These are phyloP conservation scores for Dysphania ambrosioides DNA, from an alignment of 148 eudicot species.

Conservation along the genomic window DNA sequence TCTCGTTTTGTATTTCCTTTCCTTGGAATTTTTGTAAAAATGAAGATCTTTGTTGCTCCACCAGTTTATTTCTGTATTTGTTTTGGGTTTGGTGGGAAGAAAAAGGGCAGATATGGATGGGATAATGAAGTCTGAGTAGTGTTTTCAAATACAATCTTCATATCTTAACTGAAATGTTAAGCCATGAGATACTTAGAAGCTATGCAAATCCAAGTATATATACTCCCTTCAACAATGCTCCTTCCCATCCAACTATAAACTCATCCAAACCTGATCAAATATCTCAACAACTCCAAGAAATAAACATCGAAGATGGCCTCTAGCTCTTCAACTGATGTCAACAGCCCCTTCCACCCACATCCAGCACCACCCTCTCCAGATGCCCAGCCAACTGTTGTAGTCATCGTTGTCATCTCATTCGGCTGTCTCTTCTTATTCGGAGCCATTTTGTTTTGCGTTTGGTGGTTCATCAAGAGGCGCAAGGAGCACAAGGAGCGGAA, in stretches of 20 bases:
- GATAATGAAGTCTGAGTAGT: constrained; percentile 20
- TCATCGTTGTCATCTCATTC: constrained; percentile 30
- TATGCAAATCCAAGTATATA: constrained; percentile 10
- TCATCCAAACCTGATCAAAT: background rate
- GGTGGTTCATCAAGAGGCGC: constrained; percentile 25
- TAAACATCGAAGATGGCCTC: constrained; percentile 21
- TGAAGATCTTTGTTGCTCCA: background rate
- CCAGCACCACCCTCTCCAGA: constrained; percentile 19
- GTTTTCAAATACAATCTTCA: constrained; percentile 37
- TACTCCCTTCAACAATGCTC: constrained; percentile 3
- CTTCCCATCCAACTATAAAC: background rate
- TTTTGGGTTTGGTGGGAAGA: background rate
- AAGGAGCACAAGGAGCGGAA: constrained; percentile 27
- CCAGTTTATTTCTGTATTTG: background rate
- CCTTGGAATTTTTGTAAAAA: background rate
- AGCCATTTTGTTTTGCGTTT: constrained; percentile 24
- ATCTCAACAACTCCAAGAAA: background rate
- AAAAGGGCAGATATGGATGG: background rate
- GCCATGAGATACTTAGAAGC: constrained; percentile 34
- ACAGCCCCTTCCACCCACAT: constrained; percentile 18
- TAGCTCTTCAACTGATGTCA: background rate
- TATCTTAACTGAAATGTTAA: constrained; percentile 33
- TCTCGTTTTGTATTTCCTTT: background rate
- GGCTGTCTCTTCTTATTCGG: constrained; percentile 29
- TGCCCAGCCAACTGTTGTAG: constrained; percentile 23